Conservation (phyloP, 2,329 filamentous ascomycete genomes). For the Aureobasidium sp. region DNA sequence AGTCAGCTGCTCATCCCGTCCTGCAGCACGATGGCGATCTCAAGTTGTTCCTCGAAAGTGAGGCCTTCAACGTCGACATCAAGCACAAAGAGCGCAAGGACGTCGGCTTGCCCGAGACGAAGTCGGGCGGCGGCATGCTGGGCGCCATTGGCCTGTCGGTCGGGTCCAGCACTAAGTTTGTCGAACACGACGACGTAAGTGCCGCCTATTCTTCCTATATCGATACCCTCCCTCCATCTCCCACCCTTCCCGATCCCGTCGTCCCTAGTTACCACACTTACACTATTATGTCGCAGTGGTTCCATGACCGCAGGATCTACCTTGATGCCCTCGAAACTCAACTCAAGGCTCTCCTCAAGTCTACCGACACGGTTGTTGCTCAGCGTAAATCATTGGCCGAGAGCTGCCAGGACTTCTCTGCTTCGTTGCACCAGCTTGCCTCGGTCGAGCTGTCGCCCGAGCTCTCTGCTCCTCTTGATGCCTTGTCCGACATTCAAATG, state of each 20-base stretch:
- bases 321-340: slow-evolving; percentile 89
- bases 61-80: slow-evolving; percentile 89
- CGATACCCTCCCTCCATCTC: slow-evolving; percentile 12
- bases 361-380: slow-evolving; percentile 83
- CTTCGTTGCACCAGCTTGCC: slow-evolving; percentile 84
- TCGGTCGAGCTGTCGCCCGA: slow-evolving; percentile 86
- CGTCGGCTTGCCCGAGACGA: slow-evolving; percentile 59
- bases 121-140: slow-evolving; percentile 53
- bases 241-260: not conserved
- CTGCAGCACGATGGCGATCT: slow-evolving; percentile 88
- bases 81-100: slow-evolving; percentile 96
- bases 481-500: slow-evolving; percentile 84
- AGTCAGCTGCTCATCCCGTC: slow-evolving; percentile 79
- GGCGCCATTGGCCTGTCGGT: slow-evolving; percentile 74
- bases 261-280: slow-evolving; percentile 16
- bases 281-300: slow-evolving; percentile 56
- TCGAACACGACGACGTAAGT: slow-evolving; percentile 91
- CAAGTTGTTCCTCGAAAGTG: slow-evolving; percentile 94
- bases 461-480: slow-evolving; percentile 81
- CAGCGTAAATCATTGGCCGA: slow-evolving; percentile 93
- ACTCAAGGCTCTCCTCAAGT: slow-evolving; percentile 80
- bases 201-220: slow-evolving; percentile 6
- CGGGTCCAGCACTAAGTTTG: slow-evolving; percentile 71
- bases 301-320: slow-evolving; percentile 92
- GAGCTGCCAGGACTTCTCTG: slow-evolving; percentile 85